These are phyloP conservation scores for Gastrodia elata DNA, from an alignment of 106 monocot species.

Conservation along the genomic window DNA sequence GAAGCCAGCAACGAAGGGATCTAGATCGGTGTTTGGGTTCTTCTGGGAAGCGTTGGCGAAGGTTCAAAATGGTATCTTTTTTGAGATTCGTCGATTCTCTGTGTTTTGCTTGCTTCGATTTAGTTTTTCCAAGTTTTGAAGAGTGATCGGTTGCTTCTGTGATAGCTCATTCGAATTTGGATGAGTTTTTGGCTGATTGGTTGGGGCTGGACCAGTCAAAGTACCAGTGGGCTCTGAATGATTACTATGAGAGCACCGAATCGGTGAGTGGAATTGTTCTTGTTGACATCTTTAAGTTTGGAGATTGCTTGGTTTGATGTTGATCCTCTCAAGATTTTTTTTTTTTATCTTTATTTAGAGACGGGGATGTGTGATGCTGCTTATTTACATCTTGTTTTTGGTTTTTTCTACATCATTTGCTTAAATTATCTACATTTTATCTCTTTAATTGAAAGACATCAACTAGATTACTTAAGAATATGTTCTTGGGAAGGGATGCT, in stretches of 20 bases:
- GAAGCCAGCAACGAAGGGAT: conserved; percentile 9
- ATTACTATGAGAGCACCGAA: conserved; percentile 69
- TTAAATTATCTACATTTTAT: not conserved
- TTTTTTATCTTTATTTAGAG: not conserved
- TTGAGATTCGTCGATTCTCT: not conserved
- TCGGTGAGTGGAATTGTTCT: conserved; percentile 32
- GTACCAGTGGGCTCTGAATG: conserved; percentile 93
- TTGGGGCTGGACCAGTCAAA: conserved; percentile 83
- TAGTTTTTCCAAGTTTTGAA: conserved; percentile 4
- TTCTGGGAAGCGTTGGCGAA: conserved; percentile 69
- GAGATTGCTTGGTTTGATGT: not conserved
- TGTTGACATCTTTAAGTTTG: not conserved
- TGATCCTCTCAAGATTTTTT: not conserved
- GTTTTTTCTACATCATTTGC: not conserved
- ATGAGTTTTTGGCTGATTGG: conserved; percentile 77
- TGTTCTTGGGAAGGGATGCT: not conserved
- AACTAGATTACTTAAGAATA: not conserved
- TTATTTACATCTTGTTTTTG: not conserved
- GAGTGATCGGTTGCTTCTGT: not conserved
- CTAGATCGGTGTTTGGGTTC: conserved; percentile 38
- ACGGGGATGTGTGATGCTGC: not conserved
- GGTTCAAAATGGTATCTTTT: conserved; percentile 66
- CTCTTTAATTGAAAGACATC: not conserved
- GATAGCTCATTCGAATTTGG: conserved; percentile 80
- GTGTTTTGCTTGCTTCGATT: not conserved